A percentile compares a stretch with the other conserved stretches of the same genome.
phyloP scores from a whole-genome alignment of 805 yeast genomes.

The Starmera dryadoides region DNA sequence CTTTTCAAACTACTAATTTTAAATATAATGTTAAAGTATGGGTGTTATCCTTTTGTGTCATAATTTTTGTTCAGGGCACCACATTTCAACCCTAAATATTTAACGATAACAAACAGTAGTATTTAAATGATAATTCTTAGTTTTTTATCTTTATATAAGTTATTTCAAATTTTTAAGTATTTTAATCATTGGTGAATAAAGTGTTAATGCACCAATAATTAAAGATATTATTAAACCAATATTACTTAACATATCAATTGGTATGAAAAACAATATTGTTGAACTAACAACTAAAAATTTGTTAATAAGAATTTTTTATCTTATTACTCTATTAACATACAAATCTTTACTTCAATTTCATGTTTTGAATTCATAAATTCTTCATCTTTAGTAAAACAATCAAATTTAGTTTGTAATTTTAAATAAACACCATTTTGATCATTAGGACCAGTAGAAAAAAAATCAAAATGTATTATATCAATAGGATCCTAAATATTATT shows the following conservation, averaged over 20 bases:
- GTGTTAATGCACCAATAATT: too few species aligned
- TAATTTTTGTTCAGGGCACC: too few species aligned
- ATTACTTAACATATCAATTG: not conserved
- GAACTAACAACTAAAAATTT: not conserved
- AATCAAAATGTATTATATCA: conserved; percentile 8
- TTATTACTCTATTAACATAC: not conserved
- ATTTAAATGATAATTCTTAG: too few species aligned
- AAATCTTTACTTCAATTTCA: conserved; percentile 5
- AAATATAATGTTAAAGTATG: too few species aligned
- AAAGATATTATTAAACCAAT: not conserved
- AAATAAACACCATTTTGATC: conserved; percentile 4
- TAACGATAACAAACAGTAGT: too few species aligned
- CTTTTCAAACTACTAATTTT: too few species aligned
- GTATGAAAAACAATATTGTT: not conserved
- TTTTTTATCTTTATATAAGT: too few species aligned
- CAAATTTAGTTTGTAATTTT: conserved; percentile 5
- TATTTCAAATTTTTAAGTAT: not conserved
- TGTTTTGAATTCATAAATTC: conserved; percentile 6
- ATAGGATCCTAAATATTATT: conserved; percentile 9
- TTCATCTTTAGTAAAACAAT: conserved; percentile 9
- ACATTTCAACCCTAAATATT: too few species aligned
- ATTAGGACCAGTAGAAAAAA: not conserved
- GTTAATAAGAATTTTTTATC: not conserved
- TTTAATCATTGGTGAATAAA: too few species aligned
- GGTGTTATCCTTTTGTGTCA: too few species aligned